Conservation (phyloP, 352 stramenopile species). For the Chloridella minuta region DNA sequence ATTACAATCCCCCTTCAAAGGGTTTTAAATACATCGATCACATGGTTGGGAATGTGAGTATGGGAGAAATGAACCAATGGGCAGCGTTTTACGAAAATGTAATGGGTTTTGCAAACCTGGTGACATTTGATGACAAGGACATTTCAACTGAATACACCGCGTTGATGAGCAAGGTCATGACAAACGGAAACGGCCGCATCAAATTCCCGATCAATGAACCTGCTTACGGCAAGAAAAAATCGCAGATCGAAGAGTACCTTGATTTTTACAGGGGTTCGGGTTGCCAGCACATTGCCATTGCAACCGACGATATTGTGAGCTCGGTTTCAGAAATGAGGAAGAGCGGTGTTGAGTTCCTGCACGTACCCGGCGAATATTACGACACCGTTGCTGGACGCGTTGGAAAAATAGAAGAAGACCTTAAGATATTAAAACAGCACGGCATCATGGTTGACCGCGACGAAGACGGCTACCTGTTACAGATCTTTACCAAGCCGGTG, state of each 20-base stretch:
- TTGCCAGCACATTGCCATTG: conserved; percentile 75
- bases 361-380: conserved; percentile 35
- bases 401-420: too few species aligned
- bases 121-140: conserved; percentile 14
- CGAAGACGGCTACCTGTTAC: conserved; percentile 38
- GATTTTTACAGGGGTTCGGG: conserved; percentile 64
- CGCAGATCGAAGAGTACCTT: conserved; percentile 71
- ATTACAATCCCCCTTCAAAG: too few species aligned
- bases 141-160: conserved; percentile 16
- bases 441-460: conserved; percentile 41
- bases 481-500: conserved; percentile 56
- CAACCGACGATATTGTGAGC: conserved; percentile 68
- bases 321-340: conserved; percentile 28
- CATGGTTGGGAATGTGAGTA: conserved; percentile 13
- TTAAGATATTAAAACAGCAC: conserved; percentile 40
- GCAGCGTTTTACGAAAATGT: conserved; percentile 14
- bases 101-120: conserved; percentile 13
- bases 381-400: too few species aligned
- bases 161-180: conserved; percentile 41
- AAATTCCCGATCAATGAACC: conserved; percentile 71
- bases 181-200: conserved; percentile 58
- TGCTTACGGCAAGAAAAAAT: conserved; percentile 49
- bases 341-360: conserved; percentile 20
- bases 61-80: background rate
- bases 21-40: conserved; percentile 13